phyloP scores from a whole-genome alignment of 306 rosid genomes.

The Boehmeria nivea region DNA sequence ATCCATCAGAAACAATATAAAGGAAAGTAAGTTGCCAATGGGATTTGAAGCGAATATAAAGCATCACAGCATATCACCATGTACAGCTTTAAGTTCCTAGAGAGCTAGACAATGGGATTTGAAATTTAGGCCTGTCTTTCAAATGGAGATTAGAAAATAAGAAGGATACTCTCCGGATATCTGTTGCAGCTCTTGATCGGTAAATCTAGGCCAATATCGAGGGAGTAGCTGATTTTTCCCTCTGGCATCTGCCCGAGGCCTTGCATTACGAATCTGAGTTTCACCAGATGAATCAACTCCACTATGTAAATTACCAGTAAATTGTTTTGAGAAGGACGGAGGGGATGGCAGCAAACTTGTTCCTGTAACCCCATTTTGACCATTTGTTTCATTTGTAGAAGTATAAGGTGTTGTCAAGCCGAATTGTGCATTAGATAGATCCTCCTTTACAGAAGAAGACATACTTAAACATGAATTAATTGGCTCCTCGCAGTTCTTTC shows the following conservation, averaged over 20 bases:
- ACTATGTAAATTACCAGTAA: slow-evolving; percentile 41
- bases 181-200: slow-evolving; percentile 88
- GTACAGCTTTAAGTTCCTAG: background rate
- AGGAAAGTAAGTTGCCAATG: slow-evolving; percentile 17
- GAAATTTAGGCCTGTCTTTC: background rate
- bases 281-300: slow-evolving; percentile 65
- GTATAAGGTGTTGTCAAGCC: slow-evolving; percentile 60
- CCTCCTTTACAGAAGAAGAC: slow-evolving; percentile 63
- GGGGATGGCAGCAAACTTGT: slow-evolving; percentile 56
- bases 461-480: slow-evolving; percentile 55
- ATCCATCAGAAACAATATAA: slow-evolving; percentile 21
- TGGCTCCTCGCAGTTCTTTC: slow-evolving; percentile 69
- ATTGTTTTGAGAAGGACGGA: slow-evolving; percentile 53
- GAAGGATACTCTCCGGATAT: slow-evolving; percentile 95
- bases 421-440: slow-evolving; percentile 62
- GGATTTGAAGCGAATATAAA: background rate
- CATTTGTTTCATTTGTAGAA: slow-evolving; percentile 66
- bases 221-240: slow-evolving; percentile 88
- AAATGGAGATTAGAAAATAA: background rate
- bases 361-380: slow-evolving; percentile 57
- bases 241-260: slow-evolving; percentile 78
- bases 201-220: slow-evolving; percentile 97
- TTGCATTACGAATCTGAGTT: slow-evolving; percentile 70
- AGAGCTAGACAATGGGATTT: background rate
- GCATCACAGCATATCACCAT: background rate